These are phyloP conservation scores for Veloporphyrellus conicus DNA, from an alignment of 1,284 basidiomycete species.

Conservation along the genomic window DNA sequence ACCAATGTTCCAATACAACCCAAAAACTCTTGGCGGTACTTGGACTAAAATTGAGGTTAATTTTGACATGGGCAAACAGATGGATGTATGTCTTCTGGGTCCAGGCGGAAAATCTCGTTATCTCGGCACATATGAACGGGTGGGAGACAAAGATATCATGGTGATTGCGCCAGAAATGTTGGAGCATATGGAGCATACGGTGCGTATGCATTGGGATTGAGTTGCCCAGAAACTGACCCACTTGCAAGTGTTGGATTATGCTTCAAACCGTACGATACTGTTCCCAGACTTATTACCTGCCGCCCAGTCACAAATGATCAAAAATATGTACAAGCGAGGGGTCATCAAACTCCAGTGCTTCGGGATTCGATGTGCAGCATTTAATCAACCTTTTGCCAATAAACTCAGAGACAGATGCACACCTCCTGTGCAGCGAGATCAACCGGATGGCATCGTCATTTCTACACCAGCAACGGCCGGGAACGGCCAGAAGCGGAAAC, in stretches of 20 bases:
- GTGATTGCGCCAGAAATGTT: constrained; percentile 13
- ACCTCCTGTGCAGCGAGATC: neutral
- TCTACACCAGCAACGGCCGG: neutral
- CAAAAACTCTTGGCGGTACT: constrained; percentile 12
- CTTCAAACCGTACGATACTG: constrained; percentile 16
- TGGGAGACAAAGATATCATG: constrained; percentile 9
- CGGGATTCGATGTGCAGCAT: constrained; percentile 21
- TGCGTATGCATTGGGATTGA: constrained; percentile 1
- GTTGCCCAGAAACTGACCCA: constrained; percentile 1
- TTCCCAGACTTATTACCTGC: constrained; percentile 27
- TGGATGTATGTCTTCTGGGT: constrained; percentile 21
- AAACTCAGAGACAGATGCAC: constrained; percentile 8
- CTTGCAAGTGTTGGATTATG: constrained; percentile 16
- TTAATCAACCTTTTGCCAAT: constrained; percentile 18
- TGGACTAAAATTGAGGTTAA: constrained; percentile 15
- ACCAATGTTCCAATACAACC: constrained; percentile 29
- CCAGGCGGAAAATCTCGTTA: constrained; percentile 10
- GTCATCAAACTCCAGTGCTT: constrained; percentile 31
- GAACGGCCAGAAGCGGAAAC: constrained; percentile 17
- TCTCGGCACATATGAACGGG: constrained; percentile 29
- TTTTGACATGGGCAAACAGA: constrained; percentile 15
- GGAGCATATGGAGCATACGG: constrained; percentile 9
- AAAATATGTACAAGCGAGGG: constrained; percentile 27
- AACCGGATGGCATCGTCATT: neutral
- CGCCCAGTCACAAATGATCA: constrained; percentile 26